phyloP scores from a whole-genome alignment of 495 filamentous ascomycete species.

The Penicillium coprophilum region DNA sequence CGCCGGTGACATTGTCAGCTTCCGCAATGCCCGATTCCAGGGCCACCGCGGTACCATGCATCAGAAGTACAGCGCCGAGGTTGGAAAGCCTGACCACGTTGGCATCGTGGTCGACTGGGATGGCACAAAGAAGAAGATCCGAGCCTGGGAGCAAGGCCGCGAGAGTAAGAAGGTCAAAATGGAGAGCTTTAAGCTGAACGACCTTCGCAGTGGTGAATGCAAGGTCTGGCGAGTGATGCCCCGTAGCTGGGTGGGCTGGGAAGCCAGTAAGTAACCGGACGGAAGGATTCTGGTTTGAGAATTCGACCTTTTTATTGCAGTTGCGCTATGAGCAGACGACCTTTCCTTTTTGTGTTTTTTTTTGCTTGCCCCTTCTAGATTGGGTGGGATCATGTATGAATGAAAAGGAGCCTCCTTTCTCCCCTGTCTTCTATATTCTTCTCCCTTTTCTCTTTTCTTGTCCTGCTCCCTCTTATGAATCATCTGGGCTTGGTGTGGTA shows the following conservation, averaged over 20 bases:
- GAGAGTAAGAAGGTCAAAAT: conserved; percentile 93
- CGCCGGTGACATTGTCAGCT: conserved; percentile 86
- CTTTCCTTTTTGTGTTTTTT: conserved; percentile 13
- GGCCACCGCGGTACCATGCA: conserved; percentile 95
- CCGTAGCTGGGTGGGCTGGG: conserved; percentile 89
- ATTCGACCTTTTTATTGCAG: background rate
- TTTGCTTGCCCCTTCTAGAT: conserved; percentile 16
- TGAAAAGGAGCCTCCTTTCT: conserved; percentile 18
- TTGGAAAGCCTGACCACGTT: conserved; percentile 91
- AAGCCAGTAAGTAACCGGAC: conserved; percentile 36
- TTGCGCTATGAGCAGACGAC: conserved; percentile 16
- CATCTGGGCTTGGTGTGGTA: conserved; percentile 23
- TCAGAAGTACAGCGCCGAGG: conserved; percentile 84
- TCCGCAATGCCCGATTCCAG: conserved; percentile 93
- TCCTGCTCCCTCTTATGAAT: conserved; percentile 4
- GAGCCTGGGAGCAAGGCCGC: conserved; percentile 92
- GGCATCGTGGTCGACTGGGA: conserved; percentile 98
- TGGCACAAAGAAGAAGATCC: conserved; percentile 95
- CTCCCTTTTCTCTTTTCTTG: conserved; percentile 10
- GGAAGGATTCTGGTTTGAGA: conserved; percentile 13
- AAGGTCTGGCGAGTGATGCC: conserved; percentile 98
- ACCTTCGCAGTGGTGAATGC: conserved; percentile 89
- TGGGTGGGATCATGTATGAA: conserved; percentile 25
- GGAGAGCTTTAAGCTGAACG: conserved; percentile 90
- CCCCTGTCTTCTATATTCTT: conserved; percentile 14